Evolutionary conservation across 495 filamentous ascomycete species (phyloP), one percentile per base, ranked within the genome.

Genomic region (Annulohypoxylon maeteangense): DNA sequence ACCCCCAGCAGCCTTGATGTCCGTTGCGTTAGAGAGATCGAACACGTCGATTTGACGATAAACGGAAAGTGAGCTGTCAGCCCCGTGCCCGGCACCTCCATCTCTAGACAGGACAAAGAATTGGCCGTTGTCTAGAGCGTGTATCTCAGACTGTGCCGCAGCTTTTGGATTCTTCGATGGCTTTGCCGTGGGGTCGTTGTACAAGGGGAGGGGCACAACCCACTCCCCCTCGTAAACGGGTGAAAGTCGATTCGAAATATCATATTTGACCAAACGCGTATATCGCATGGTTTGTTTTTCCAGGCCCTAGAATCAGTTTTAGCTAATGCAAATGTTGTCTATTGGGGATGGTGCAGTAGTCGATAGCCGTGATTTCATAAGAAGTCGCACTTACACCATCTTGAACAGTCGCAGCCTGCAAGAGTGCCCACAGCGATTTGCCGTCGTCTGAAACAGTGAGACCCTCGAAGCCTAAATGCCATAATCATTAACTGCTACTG

Each of bases 1-100:
- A 36, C 79, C 83, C 12, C 67, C 65, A 7, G 68, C 20, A 0
- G 85, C 85, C 75, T 87, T 88, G 72, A 94, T 82, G 81, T 93
- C 82, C 0, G 91, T 93, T n/a, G 88, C 89, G 0, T 68, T 66
- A 1, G 81, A 77, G 67, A 94, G 86, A 68, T 91, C 89, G 76
- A 94, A 87, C 14, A 95, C 79, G 73, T 94, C 92, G 22, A 88
- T 87, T 61, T 93, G 90, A 20, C 92, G 89, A 78, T 93, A 93
- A 8, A 89, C 70, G 32, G 87, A 90, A 56, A 79, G 68, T 0
- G 88, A 81, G 31, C 79, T 72, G 4, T 78, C 75, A 59, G 85
- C 78, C 6, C 91, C 91, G 48, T 83, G 86, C 2, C 92, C 92
- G 31, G 82, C 83, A 40, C 74, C 78, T 0, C 85, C 88, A 76